Conservation (phyloP, 345 rosid genomes). For the Crucihimalaya himalaica region DNA sequence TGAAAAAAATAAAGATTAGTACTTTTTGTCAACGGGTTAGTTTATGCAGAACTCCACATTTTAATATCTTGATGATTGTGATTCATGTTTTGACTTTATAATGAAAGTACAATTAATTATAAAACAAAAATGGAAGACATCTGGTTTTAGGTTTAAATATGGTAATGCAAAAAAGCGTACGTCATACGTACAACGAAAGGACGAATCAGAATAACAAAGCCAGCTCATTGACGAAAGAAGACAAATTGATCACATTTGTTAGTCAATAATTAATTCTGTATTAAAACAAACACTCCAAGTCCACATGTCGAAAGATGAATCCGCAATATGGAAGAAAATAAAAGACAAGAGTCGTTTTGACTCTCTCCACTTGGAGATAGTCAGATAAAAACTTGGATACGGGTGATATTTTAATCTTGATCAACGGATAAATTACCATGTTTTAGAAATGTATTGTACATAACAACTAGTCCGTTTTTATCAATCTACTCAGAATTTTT, state of each 20-base stretch:
- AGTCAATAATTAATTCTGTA: conserved; percentile 4
- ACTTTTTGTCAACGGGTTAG: conserved; percentile 27
- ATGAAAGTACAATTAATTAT: neutral
- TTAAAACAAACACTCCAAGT: conserved; percentile 15
- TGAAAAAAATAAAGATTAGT: neutral
- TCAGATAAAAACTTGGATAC: no score
- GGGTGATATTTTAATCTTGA: no score
- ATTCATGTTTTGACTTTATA: conserved; percentile 36
- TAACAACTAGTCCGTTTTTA: no score
- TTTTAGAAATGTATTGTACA: no score
- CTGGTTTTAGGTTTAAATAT: conserved; percentile 23
- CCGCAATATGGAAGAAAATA: no score
- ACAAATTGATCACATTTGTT: conserved; percentile 20
- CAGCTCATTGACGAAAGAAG: conserved; percentile 32
- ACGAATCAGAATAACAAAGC: conserved; percentile 25
- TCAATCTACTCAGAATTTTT: no score
- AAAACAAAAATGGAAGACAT: conserved; percentile 31
- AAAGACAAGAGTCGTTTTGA: no score
- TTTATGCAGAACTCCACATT: conserved; percentile 9
- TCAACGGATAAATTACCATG: no score
- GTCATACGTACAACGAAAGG: conserved; percentile 42
- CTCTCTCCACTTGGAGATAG: no score
- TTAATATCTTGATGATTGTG: conserved; percentile 32
- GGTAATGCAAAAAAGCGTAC: conserved; percentile 29
- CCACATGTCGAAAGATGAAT: neutral